Evolutionary conservation across 2,329 filamentous ascomycete genomes (phyloP).

Genomic region (Cytospora leucostoma): DNA sequence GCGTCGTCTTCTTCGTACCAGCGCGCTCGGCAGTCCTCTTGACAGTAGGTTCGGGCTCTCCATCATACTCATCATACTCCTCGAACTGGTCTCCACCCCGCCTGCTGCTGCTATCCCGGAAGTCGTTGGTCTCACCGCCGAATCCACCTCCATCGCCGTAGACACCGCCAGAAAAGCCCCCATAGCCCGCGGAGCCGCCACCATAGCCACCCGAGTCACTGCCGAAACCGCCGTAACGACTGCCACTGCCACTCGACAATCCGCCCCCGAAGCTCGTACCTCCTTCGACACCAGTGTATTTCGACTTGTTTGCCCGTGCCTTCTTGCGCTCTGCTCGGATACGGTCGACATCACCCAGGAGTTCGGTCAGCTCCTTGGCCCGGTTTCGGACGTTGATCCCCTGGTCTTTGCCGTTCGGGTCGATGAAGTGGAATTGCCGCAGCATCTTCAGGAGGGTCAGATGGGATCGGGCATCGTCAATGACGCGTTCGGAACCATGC

Average conservation of each 20-base stretch:
- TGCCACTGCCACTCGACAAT: constrained; percentile 45
- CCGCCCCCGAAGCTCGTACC: constrained; percentile 65
- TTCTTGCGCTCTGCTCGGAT: constrained; percentile 87
- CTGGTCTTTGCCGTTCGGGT: constrained; percentile 96
- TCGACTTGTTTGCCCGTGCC: constrained; percentile 84
- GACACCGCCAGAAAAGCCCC: constrained; percentile 69
- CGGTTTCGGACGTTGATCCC: constrained; percentile 96
- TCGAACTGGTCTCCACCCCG: constrained; percentile 73
- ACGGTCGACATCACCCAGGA: constrained; percentile 88
- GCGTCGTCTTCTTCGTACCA: constrained; percentile 58
- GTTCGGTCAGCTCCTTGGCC: constrained; percentile 90
- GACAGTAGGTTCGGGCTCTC: constrained; percentile 54
- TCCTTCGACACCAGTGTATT: constrained; percentile 93
- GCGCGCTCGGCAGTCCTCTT: constrained; percentile 39
- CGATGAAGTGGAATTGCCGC: constrained; percentile 95
- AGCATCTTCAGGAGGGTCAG: constrained; percentile 97
- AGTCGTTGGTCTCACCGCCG: constrained; percentile 74
- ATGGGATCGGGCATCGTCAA: constrained; percentile 94
- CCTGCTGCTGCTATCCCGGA: constrained; percentile 63
- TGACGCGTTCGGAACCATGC: constrained; percentile 94
- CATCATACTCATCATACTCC: constrained; percentile 96
- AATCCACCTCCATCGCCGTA: constrained; percentile 97
- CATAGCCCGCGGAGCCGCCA: constrained; percentile 53
- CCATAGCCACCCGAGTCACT: constrained; percentile 77
- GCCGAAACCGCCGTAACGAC: constrained; percentile 86